Conservation (phyloP, 495 filamentous ascomycete species). For the Xylaria venustula region DNA sequence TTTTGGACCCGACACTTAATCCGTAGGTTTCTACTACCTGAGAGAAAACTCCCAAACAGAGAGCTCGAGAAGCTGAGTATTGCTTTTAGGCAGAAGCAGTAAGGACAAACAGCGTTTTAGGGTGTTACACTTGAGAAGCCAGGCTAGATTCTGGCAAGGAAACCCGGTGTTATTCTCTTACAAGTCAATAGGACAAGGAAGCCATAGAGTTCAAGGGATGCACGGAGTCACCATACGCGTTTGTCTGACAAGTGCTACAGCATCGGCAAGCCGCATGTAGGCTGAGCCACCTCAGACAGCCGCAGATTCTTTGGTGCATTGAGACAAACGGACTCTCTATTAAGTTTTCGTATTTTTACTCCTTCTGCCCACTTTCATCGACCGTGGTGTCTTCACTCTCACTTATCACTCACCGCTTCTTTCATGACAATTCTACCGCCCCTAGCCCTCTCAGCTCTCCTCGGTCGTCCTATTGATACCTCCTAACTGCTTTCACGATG, state of each 20-base stretch:
- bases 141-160: background rate
- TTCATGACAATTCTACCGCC: background rate
- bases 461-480: background rate
- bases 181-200: background rate
- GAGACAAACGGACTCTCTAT: background rate
- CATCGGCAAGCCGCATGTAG: background rate
- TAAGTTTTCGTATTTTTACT: background rate
- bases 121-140: background rate
- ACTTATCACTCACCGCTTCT: background rate
- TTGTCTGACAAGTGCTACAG: background rate
- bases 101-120: background rate
- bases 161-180: background rate
- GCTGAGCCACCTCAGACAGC: background rate
- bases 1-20: no score
- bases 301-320: background rate
- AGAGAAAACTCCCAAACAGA: background rate
- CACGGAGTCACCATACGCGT: background rate
- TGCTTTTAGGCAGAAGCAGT: background rate
- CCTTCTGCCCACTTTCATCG: background rate
- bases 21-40: background rate
- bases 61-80: background rate
- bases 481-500: conserved; percentile 11
- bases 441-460: no score
- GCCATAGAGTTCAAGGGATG: background rate
- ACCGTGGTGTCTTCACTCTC: background rate